Conservation (phyloP, 768 basidiomycete genomes). For the Aureoboletus auriporus region DNA sequence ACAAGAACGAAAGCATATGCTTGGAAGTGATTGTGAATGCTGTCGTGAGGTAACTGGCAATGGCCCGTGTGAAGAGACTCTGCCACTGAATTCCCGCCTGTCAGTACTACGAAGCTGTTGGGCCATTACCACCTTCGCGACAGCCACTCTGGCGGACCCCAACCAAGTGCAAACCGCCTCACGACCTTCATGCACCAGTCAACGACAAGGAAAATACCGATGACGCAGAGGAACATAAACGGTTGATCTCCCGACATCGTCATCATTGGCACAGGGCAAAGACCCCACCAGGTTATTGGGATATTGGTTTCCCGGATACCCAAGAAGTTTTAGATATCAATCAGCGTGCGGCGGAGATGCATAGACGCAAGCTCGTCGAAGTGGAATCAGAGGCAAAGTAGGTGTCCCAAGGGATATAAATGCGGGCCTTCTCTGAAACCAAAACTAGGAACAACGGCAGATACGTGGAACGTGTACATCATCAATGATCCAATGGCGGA, state of each 20-base stretch:
- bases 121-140: slow-evolving; percentile 65
- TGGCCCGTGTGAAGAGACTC: too few relatives aligned
- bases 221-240: slow-evolving; percentile 51
- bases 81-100: not conserved
- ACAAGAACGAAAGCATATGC: slow-evolving; percentile 58
- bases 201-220: slow-evolving; percentile 30
- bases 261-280: slow-evolving; percentile 64
- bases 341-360: slow-evolving; percentile 65
- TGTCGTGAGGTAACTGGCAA: slow-evolving; percentile 61
- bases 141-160: slow-evolving; percentile 77
- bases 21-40: slow-evolving; percentile 78
- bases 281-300: slow-evolving; percentile 88
- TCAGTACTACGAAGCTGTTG: slow-evolving; percentile 79
- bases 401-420: slow-evolving; percentile 19
- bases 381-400: slow-evolving; percentile 59
- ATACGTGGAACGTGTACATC: slow-evolving; percentile 20
- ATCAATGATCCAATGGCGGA: slow-evolving; percentile 3
- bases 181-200: slow-evolving; percentile 1
- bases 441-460: slow-evolving; percentile 22
- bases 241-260: slow-evolving; percentile 69
- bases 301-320: slow-evolving; percentile 85
- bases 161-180: slow-evolving; percentile 27
- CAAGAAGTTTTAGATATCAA: slow-evolving; percentile 81
- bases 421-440: not conserved
- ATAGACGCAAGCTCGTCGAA: slow-evolving; percentile 54